Evolutionary conservation across 2,329 filamentous ascomycete genomes (phyloP).

Genomic region (Knoxdaviesia capensis): DNA sequence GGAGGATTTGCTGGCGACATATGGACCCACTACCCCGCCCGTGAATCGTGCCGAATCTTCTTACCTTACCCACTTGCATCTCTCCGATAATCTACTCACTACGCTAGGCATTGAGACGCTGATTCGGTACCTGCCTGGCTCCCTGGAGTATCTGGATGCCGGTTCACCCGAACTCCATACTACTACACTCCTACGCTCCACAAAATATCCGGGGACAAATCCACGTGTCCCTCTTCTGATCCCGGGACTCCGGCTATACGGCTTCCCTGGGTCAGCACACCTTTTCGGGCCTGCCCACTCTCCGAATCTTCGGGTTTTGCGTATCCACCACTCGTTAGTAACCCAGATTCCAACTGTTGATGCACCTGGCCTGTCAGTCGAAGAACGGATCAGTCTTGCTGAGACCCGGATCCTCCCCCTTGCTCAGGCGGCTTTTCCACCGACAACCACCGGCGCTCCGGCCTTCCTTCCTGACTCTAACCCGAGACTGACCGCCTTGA

Average conservation of each 20-base stretch:
- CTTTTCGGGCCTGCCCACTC: constrained; percentile 31
- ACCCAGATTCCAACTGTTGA: constrained; percentile 29
- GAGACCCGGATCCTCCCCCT: constrained; percentile 22
- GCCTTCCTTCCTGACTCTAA: constrained; percentile 34
- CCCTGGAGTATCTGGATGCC: constrained; percentile 27
- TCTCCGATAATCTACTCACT: constrained; percentile 29
- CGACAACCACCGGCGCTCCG: constrained; percentile 6
- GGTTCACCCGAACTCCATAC: no score
- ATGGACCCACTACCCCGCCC: constrained; percentile 1
- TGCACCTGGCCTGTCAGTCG: constrained; percentile 15
- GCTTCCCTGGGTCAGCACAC: constrained; percentile 23
- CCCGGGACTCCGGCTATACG: constrained; percentile 15
- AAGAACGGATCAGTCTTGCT: constrained; percentile 18
- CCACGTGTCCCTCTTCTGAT: constrained; percentile 12
- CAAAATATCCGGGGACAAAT: constrained; percentile 1
- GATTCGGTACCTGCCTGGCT: constrained; percentile 20
- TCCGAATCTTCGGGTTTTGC: constrained; percentile 29
- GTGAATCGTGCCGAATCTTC: neutral
- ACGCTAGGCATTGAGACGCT: constrained; percentile 20
- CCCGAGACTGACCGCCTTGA: constrained; percentile 29
- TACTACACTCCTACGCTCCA: constrained; percentile 6
- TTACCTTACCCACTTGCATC: constrained; percentile 31
- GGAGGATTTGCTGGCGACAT: constrained; percentile 6
- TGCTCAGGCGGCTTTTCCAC: constrained; percentile 23
- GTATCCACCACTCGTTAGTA: constrained; percentile 39